Base-by-base conservation (phyloP, 2,329 filamentous ascomycete species). In the Blumeria hordei region DNA sequence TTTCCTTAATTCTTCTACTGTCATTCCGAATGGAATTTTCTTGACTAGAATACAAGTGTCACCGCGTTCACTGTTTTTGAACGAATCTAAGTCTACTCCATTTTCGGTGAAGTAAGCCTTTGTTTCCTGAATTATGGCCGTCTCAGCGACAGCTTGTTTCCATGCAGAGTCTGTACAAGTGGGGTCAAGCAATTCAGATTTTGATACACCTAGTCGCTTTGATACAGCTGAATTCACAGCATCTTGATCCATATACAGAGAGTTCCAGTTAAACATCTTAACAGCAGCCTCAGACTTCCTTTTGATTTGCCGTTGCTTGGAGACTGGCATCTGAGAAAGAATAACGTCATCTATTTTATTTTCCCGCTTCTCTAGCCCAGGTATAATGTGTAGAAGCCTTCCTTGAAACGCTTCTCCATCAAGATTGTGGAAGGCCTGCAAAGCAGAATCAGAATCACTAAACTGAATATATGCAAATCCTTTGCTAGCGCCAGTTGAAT, bases 181-280 rank as follows among this genome's bases (percentile, higher is more conserved):
- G n/a, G 90, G 92, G 69, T 98, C 90, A 49, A 98, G 74, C 56
- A 98, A 70, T 62, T 94, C 88, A 10, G 87, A 81, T 71, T 98
- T 98, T 55, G 84, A 83, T 56, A 98, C 78, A 50, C 90, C 88
- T 56, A 98, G 74, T 55, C 88, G 83, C 64, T 82, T 79, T 51
- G 92, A 87, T 58, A 94, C 79, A 6, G 88, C 93, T 52, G 85
- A 80, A 69, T 95, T 88, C 54, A 98, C 88, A 53, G 92, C 86
- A 71, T 98, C 88, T 70, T 87, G 84, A 68, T 84, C 95, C 85
- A 98, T 93, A 68, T 92, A 98, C n/a, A 98, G 73, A n/a, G 88
- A 90, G 71, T 98, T 98, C 92, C 92, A 98, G 66, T 90, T 94
- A 70, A 96, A 96, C 1, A 77, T 80, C 52, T 76, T 79, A 34